Evolutionary conservation across 1,284 basidiomycete species (phyloP).

Genomic region (Anthracocystis setariae): DNA sequence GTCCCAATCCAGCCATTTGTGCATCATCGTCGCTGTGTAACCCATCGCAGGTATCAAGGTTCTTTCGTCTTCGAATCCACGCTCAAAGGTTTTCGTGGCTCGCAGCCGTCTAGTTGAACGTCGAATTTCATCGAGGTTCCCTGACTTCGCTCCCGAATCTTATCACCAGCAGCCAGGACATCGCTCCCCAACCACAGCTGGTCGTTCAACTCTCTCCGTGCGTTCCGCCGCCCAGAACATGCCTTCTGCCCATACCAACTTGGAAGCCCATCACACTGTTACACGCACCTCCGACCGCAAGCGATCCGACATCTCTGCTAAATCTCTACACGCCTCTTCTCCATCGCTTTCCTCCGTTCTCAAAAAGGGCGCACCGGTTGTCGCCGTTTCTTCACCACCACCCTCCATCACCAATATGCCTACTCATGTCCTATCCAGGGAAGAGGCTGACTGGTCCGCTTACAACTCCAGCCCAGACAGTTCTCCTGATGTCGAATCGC

Average conservation of each 20-base stretch:
- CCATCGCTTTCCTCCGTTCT: slow-evolving; percentile 37
- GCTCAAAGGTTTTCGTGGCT: too few relatives aligned
- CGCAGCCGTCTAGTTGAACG: neutral
- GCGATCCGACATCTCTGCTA: slow-evolving; percentile 10
- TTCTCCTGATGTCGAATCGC: slow-evolving; percentile 44
- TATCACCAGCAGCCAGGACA: neutral
- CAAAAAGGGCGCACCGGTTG: slow-evolving; percentile 50
- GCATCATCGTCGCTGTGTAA: too few relatives aligned
- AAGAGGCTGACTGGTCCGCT: slow-evolving; percentile 23
- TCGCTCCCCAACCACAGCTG: neutral
- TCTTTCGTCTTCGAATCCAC: neutral
- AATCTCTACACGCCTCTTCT: slow-evolving; percentile 25
- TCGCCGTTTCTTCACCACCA: slow-evolving; percentile 40
- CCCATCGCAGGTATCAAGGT: neutral
- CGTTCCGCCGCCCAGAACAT: slow-evolving; percentile 11
- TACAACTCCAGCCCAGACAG: slow-evolving; percentile 29
- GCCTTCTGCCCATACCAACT: slow-evolving; percentile 18
- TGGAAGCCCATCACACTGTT: slow-evolving; percentile 15
- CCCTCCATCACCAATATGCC: slow-evolving; percentile 28
- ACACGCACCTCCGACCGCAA: slow-evolving; percentile 9
- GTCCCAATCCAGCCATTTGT: too few relatives aligned
- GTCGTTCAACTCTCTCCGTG: neutral
- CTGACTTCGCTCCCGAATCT: neutral
- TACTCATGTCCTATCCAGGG: slow-evolving; percentile 1
- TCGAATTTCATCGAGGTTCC: neutral